Percentiles rank a stretch among this genome's conserved stretches.
phyloP scores from a whole-genome alignment of 257 asterid genomes.

The Penstemon davidsonii region DNA sequence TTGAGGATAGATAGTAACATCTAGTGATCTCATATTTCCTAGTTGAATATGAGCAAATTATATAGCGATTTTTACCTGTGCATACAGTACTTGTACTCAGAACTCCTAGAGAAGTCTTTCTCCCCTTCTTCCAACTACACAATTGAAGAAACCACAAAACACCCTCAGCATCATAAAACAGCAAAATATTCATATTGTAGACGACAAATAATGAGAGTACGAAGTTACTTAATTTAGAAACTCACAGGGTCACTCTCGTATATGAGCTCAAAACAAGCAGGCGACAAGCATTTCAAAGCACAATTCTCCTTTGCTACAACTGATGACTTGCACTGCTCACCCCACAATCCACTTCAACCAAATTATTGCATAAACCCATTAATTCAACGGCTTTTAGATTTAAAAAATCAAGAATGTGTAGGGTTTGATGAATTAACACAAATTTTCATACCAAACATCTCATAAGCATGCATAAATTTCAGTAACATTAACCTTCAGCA shows the following conservation, averaged over 20 bases:
- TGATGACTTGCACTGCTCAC: conserved; percentile 71
- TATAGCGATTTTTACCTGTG: conserved; percentile 57
- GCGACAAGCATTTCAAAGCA: conserved; percentile 79
- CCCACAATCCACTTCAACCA: conserved; percentile 81
- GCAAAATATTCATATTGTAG: too few species aligned
- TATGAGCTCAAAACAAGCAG: conserved; percentile 71
- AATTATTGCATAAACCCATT: conserved; percentile 22
- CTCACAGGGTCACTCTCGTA: conserved; percentile 95
- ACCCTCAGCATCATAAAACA: too few species aligned
- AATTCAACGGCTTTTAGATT: not conserved
- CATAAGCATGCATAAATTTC: too few species aligned
- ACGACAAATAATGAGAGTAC: too few species aligned
- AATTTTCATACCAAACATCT: too few species aligned
- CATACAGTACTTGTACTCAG: conserved; percentile 93
- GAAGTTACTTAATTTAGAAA: not conserved
- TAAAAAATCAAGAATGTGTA: not conserved
- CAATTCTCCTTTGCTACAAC: conserved; percentile 79
- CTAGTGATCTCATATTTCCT: not conserved
- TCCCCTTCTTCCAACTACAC: conserved; percentile 93
- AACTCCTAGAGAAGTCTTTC: conserved; percentile 69
- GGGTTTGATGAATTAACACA: too few species aligned
- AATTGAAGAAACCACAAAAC: conserved; percentile 31
- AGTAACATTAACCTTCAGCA: too few species aligned
- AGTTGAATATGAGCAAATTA: not conserved
- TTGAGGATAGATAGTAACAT: not conserved